Evolutionary conservation across 352 stramenopile genomes (phyloP).

Genomic region (Globisporangium nagaii): DNA sequence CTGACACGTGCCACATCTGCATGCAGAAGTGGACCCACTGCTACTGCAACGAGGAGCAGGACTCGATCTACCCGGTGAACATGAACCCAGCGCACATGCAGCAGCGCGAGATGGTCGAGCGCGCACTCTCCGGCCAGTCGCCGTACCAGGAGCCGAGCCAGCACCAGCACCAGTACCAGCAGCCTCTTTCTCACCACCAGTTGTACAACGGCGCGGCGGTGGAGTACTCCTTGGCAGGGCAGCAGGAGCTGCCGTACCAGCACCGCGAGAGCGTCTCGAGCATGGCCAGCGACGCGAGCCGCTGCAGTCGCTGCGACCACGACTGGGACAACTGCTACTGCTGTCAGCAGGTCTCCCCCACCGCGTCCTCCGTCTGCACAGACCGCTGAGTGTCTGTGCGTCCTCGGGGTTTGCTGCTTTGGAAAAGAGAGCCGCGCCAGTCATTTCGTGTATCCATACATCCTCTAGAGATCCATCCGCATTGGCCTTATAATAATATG

Average conservation of each 20-base stretch:
- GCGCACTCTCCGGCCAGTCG: slow-evolving; percentile 6
- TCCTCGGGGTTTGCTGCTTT: too few species aligned
- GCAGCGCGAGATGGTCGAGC: slow-evolving; percentile 12
- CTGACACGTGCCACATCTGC: slow-evolving; percentile 72
- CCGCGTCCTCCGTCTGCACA: slow-evolving; percentile 56
- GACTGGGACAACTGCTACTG: slow-evolving; percentile 76
- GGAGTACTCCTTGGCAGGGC: not conserved
- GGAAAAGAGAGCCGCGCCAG: too few species aligned
- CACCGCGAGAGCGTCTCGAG: slow-evolving; percentile 34
- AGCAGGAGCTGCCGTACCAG: slow-evolving; percentile 6
- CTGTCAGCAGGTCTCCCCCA: slow-evolving; percentile 66
- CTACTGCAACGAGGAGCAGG: slow-evolving; percentile 82
- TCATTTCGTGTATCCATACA: too few species aligned
- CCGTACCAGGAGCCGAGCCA: slow-evolving; percentile 6
- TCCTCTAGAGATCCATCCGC: too few species aligned
- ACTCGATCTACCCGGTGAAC: slow-evolving; percentile 49
- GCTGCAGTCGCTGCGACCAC: slow-evolving; percentile 59
- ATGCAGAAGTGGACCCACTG: slow-evolving; percentile 85
- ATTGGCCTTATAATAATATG: too few species aligned
- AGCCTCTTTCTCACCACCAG: not conserved
- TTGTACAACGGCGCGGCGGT: not conserved
- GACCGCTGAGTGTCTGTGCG: slow-evolving; percentile 22
- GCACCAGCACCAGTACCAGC: not conserved
- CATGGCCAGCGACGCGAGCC: slow-evolving; percentile 55
- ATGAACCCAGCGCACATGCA: slow-evolving; percentile 12